Percentiles rank a stretch among this genome's conserved stretches.
Conservation (phyloP, 805 yeast genomes). For the Candida berthetii region DNA sequence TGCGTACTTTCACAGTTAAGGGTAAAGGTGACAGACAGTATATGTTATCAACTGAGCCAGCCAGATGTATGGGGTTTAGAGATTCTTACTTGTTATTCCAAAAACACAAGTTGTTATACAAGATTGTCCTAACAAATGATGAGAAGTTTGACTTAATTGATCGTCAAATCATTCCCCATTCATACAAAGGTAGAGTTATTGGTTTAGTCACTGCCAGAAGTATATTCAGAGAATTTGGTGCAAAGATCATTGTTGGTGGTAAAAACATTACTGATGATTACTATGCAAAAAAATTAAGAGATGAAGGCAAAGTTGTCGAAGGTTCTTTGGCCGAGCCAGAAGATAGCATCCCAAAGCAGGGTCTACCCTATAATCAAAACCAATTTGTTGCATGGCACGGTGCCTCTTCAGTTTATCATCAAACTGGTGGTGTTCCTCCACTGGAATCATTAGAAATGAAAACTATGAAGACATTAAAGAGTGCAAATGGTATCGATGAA, state of each 20-base stretch:
- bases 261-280: slow-evolving; percentile 81
- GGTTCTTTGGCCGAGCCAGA: slow-evolving; percentile 70
- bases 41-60: slow-evolving; percentile 95
- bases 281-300: slow-evolving; percentile 52
- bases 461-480: slow-evolving; percentile 15
- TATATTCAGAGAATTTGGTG: slow-evolving; percentile 88
- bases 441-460: slow-evolving; percentile 16
- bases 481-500: slow-evolving; percentile 35
- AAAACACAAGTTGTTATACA: slow-evolving; percentile 71
- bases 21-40: slow-evolving; percentile 63
- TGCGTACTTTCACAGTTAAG: slow-evolving; percentile 55
- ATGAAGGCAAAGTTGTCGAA: slow-evolving; percentile 54
- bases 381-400: slow-evolving; percentile 53
- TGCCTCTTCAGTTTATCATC: slow-evolving; percentile 35
- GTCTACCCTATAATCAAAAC: slow-evolving; percentile 36
- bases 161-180: slow-evolving; percentile 76
- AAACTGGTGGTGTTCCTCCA: slow-evolving; percentile 11
- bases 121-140: slow-evolving; percentile 64
- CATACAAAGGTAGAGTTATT: slow-evolving; percentile 86
- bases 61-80: slow-evolving; percentile 89
- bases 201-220: slow-evolving; percentile 89
- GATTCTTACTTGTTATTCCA: slow-evolving; percentile 88
- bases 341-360: slow-evolving; percentile 38
- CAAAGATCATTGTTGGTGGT: slow-evolving; percentile 76
- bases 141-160: slow-evolving; percentile 82